phyloP scores from a whole-genome alignment of 2,329 filamentous ascomycete genomes.

The Pseudogymnoascus sp. region DNA sequence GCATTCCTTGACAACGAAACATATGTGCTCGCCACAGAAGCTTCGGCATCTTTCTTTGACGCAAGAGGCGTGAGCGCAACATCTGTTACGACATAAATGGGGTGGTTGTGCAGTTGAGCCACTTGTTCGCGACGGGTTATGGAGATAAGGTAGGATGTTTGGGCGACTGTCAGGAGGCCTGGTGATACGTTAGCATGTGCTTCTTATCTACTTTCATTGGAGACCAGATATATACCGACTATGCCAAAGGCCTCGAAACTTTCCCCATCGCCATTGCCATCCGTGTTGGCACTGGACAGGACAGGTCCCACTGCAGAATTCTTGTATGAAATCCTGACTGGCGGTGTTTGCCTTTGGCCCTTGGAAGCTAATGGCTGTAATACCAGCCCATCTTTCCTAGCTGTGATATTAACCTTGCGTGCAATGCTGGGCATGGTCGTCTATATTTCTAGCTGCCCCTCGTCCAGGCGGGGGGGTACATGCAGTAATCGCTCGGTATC shows the following conservation, averaged over 20 bases:
- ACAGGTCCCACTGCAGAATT: constrained; percentile 22
- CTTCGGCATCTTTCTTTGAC: constrained; percentile 64
- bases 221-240: constrained; percentile 23
- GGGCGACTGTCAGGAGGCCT: constrained; percentile 81
- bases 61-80: constrained; percentile 84
- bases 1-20: constrained; percentile 30
- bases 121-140: constrained; percentile 84
- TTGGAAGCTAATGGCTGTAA: constrained; percentile 25
- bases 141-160: constrained; percentile 73
- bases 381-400: constrained; percentile 28
- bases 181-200: neutral
- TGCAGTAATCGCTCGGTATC: neutral
- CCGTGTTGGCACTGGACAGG: constrained; percentile 12
- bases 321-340: constrained; percentile 25
- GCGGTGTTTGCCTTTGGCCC: constrained; percentile 22
- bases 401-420: constrained; percentile 28
- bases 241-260: constrained; percentile 30
- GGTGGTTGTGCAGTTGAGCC: constrained; percentile 72
- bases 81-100: constrained; percentile 81
- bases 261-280: constrained; percentile 14
- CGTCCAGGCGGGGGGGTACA: neutral
- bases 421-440: constrained; percentile 27
- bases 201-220: neutral
- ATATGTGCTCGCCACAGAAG: constrained; percentile 58
- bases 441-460: constrained; percentile 5